Evolutionary conservation across 495 filamentous ascomycete species (phyloP), one percentile per base, ranked within the genome.

Genomic region (Penicillium cataractarum): DNA sequence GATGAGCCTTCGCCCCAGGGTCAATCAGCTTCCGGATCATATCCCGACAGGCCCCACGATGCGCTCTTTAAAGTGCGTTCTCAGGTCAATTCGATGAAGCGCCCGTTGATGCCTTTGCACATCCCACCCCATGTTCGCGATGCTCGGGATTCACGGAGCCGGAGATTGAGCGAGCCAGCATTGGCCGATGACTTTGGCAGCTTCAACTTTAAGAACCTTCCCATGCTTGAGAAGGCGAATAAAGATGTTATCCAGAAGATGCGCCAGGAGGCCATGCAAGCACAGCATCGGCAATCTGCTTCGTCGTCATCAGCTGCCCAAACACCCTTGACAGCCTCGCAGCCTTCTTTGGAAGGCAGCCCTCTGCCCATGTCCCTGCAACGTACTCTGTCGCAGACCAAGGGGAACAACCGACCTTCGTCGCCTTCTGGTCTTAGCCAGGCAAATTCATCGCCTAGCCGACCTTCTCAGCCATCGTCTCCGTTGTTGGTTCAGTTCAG

Each of bases 211-310:
- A 99, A 97, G 78, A 99, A 99, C 67, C 81, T 99, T 33, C 92
- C 95, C 1, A 94, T 98, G 58, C 83, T 99, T 21, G 94, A 97
- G 71, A 98, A 97, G 72, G 95, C 96, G 39, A 99, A 99, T 72
- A 98, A 98, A 71, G 96, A 99, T 72, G 92, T 97, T 44, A 95
- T 99, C 39, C 93, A 98, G 69, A 97, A 97, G 69, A 82, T 99
- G 59, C 86, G 93, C 10, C 91, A 92, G 27, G 94, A 97, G 71
- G 93, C 92, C 32, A 79, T 93, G 71, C 89, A 90, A 40, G 82
- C 82, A 19, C 88, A 90, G 65, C 77, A 80, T 54, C 73, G 79
- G 26, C 77, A 79, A 54, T 62, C 70, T 2, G 54, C 58, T 5
- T 57, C 66, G 4, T 63, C 68, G 3, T 66, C 68, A 3, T 68